phyloP scores from a whole-genome alignment of 2,329 filamentous ascomycete genomes.

The Gaeumannomyces tritici region DNA sequence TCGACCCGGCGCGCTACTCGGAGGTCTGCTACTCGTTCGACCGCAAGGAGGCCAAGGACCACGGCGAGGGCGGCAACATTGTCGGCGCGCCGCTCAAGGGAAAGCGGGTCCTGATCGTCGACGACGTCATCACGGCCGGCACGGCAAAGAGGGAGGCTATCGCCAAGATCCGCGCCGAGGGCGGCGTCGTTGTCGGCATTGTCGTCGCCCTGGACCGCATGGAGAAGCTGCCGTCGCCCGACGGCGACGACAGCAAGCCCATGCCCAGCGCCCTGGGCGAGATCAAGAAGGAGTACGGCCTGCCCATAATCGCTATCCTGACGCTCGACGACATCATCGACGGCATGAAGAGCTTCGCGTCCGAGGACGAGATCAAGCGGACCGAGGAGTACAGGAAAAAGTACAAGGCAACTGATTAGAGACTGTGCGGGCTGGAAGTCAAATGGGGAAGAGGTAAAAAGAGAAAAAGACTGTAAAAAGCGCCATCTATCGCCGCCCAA shows the following conservation, averaged over 20 bases:
- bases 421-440: neutral
- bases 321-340: conserved; percentile 76
- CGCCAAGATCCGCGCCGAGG: conserved; percentile 76
- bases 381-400: conserved; percentile 65
- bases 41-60: conserved; percentile 91
- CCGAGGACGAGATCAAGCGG: conserved; percentile 51
- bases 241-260: conserved; percentile 57
- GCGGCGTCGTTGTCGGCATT: conserved; percentile 77
- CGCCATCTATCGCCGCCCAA: neutral
- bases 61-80: conserved; percentile 89
- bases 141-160: conserved; percentile 92
- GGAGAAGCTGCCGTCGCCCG: conserved; percentile 64
- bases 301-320: conserved; percentile 76
- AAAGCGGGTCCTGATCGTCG: conserved; percentile 80
- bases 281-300: conserved; percentile 70
- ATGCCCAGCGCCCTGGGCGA: conserved; percentile 77
- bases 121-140: conserved; percentile 94
- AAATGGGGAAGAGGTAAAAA: neutral
- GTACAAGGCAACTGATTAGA: conserved; percentile 47
- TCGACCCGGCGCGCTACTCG: conserved; percentile 39
- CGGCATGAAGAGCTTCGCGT: conserved; percentile 52
- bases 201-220: conserved; percentile 81
- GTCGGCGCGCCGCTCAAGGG: conserved; percentile 80
- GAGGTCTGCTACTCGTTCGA: conserved; percentile 81
- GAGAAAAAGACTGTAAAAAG: neutral